These are phyloP conservation scores for Auriculariales sp. DNA, from an alignment of 768 basidiomycete species.

Conservation along the genomic window DNA sequence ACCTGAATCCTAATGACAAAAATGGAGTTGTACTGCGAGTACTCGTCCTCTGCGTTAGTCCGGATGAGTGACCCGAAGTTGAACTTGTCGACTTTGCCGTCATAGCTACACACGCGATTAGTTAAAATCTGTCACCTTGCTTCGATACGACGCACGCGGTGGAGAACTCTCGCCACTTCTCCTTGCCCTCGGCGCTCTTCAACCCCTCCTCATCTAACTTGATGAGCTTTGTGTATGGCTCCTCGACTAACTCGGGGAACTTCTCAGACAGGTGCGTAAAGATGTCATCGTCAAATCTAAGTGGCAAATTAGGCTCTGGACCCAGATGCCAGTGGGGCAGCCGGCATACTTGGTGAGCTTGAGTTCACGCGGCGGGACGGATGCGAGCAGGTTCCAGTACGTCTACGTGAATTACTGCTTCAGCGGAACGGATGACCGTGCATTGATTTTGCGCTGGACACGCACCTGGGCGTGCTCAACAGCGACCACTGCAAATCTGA, in stretches of 20 bases:
- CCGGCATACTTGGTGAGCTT: constrained; percentile 59
- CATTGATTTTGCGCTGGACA: background rate
- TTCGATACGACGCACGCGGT: constrained; percentile 27
- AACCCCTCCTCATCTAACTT: constrained; percentile 81
- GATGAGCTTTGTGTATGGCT: constrained; percentile 25
- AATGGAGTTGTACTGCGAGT: constrained; percentile 84
- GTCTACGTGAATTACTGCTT: constrained; percentile 35
- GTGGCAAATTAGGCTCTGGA: background rate
- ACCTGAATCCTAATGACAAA: constrained; percentile 51
- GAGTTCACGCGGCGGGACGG: constrained; percentile 60
- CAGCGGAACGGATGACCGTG: background rate
- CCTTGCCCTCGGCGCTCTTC: constrained; percentile 81
- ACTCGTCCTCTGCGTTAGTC: constrained; percentile 63
- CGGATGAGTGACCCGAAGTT: constrained; percentile 96
- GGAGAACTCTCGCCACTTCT: constrained; percentile 83
- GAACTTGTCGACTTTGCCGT: constrained; percentile 81
- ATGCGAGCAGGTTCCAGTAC: constrained; percentile 87
- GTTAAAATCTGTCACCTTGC: background rate
- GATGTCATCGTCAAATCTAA: constrained; percentile 83
- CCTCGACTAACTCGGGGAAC: constrained; percentile 62
- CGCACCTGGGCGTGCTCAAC: constrained; percentile 91
- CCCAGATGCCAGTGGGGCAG: constrained; percentile 7
- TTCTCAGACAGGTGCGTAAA: constrained; percentile 53
- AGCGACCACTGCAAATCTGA: constrained; percentile 80
- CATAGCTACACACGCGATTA: constrained; percentile 39